These are phyloP conservation scores for Pulveroboletus sp. DNA, from an alignment of 768 basidiomycete genomes.

Conservation along the genomic window DNA sequence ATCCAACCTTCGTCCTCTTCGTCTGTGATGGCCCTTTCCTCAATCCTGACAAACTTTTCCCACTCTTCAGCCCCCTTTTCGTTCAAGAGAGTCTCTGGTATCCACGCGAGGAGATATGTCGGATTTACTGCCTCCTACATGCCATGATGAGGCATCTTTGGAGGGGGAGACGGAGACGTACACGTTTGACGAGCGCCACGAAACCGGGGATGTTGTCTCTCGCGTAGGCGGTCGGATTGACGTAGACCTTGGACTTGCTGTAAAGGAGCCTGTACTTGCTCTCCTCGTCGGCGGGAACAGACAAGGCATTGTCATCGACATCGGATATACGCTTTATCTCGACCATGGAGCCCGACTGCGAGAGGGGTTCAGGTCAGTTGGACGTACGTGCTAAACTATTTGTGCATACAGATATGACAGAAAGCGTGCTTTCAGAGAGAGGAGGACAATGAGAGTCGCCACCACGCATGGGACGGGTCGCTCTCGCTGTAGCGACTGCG, in stretches of 20 bases:
- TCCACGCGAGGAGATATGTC: conserved; percentile 84
- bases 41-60: conserved; percentile 85
- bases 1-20: conserved; percentile 71
- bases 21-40: conserved; percentile 52
- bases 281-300: conserved; percentile 42
- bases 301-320: conserved; percentile 11
- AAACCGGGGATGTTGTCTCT: conserved; percentile 95
- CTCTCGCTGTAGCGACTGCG: conserved; percentile 4
- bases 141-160: conserved; percentile 6
- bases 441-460: conserved; percentile 23
- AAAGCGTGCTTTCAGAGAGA: conserved; percentile 43
- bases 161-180: conserved; percentile 34
- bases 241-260: conserved; percentile 91
- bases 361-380: conserved; percentile 5
- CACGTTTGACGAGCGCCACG: conserved; percentile 85
- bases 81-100: conserved; percentile 80
- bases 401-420: conserved; percentile 44
- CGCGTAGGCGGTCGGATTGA: conserved; percentile 89
- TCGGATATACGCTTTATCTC: conserved; percentile 53
- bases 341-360: conserved; percentile 61
- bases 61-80: conserved; percentile 81
- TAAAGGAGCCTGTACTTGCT: conserved; percentile 72
- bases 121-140: conserved; percentile 69
- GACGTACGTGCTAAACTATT: not conserved
- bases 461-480: conserved; percentile 13